Conservation (phyloP, 768 basidiomycete genomes). For the Pluteus cervinus region DNA sequence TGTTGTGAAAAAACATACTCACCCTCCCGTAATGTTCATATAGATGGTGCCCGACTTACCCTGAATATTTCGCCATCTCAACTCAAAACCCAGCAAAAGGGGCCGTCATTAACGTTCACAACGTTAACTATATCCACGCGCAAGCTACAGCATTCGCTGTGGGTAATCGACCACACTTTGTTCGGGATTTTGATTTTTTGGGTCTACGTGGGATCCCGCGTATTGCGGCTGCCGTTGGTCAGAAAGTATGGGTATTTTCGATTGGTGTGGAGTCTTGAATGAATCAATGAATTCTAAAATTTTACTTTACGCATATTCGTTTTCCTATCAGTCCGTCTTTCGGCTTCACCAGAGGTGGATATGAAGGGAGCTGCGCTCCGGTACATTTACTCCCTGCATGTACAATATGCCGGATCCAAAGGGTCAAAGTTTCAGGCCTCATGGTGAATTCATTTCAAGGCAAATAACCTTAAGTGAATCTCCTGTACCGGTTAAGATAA, state of each 20-base stretch:
- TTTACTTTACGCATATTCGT: no score
- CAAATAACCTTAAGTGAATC: no score
- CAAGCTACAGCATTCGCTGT: conserved; percentile 57
- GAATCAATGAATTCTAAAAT: conserved; percentile 15
- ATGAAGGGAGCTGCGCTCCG: no score
- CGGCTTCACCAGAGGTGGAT: no score
- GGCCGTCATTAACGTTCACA: conserved; percentile 67
- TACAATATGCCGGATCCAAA: no score
- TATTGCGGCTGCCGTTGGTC: conserved; percentile 63
- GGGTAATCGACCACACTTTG: conserved; percentile 54
- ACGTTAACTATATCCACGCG: conserved; percentile 55
- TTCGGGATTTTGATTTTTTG: conserved; percentile 77
- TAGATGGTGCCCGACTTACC: conserved; percentile 75
- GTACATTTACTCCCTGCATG: no score
- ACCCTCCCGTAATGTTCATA: neutral
- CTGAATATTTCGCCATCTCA: conserved; percentile 76
- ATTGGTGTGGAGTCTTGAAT: conserved; percentile 53
- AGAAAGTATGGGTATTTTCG: conserved; percentile 51
- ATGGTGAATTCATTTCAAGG: no score
- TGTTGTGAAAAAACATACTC: conserved; percentile 2
- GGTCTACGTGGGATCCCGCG: conserved; percentile 52
- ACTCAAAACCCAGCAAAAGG: conserved; percentile 52
- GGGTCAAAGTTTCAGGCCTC: no score
- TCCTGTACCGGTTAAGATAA: no score
- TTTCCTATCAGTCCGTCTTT: no score